phyloP scores from a whole-genome alignment of 176 grass and related monocot species.

The Triticum aestivum region IWGSC_CS_RefSeq_v2.1 NC_057796.1:69837105-69837604 shows the following conservation, averaged over 20 bases:
- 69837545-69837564: slow-evolving; percentile 17
- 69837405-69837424: slow-evolving; percentile 79
- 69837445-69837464: slow-evolving; percentile 51
- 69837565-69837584: slow-evolving; percentile 79
- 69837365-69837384: slow-evolving; percentile 49
- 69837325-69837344: slow-evolving; percentile 73
- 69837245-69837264: slow-evolving; percentile 42
- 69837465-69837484: background rate
- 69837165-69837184: background rate
- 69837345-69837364: slow-evolving; percentile 76
- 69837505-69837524: background rate
- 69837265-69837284: slow-evolving; percentile 60
- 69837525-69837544: too few species aligned
- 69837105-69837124: background rate
- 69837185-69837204: background rate
- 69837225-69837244: background rate
- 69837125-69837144: too few species aligned
- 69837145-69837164: too few species aligned
- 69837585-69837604: slow-evolving; percentile 68
- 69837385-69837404: slow-evolving; percentile 64
- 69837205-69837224: background rate
- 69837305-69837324: slow-evolving; percentile 63
- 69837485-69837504: background rate
- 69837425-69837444: slow-evolving; percentile 72
- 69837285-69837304: slow-evolving; percentile 51